Conservation (phyloP, 2,329 filamentous ascomycete species). For the Keithomyces neogunnii region DNA sequence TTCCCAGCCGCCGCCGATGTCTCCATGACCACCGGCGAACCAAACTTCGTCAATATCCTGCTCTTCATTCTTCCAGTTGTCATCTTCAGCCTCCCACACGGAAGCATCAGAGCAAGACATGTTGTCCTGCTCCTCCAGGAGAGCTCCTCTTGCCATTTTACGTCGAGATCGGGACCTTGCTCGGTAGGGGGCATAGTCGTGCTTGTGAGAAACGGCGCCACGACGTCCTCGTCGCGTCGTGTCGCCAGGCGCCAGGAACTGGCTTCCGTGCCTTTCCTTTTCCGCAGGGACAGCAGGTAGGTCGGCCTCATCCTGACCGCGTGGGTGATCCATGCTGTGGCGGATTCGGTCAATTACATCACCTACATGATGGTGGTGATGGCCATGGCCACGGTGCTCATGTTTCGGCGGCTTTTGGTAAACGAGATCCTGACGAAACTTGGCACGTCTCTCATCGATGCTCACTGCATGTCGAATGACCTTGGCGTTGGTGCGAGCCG, state of each 20-base stretch:
- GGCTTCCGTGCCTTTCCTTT: slow-evolving; percentile 1
- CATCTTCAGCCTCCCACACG: slow-evolving; percentile 18
- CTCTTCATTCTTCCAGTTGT: slow-evolving; percentile 37
- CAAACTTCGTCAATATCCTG: slow-evolving; percentile 76
- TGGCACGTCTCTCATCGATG: slow-evolving; percentile 63
- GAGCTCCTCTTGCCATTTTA: slow-evolving; percentile 10
- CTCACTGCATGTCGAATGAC: slow-evolving; percentile 62
- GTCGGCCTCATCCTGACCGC: not conserved
- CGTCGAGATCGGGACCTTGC: slow-evolving; percentile 29
- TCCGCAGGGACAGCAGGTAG: not conserved
- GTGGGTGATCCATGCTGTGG: slow-evolving; percentile 9
- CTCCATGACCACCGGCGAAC: slow-evolving; percentile 73
- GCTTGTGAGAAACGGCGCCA: slow-evolving; percentile 2
- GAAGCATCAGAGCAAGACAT: slow-evolving; percentile 23
- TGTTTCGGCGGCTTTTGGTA: slow-evolving; percentile 34
- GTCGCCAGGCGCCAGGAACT: slow-evolving; percentile 10
- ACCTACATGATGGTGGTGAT: slow-evolving; percentile 14
- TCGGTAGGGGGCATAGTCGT: slow-evolving; percentile 31
- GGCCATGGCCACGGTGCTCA: slow-evolving; percentile 12
- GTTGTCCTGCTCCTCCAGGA: slow-evolving; percentile 14
- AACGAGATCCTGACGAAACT: slow-evolving; percentile 63
- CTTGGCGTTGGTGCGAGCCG: slow-evolving; percentile 45
- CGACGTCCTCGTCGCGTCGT: slow-evolving; percentile 10
- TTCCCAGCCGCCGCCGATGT: slow-evolving; percentile 72
- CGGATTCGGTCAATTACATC: slow-evolving; percentile 12